Evolutionary conservation across 2,329 filamentous ascomycete genomes (phyloP).

Genomic region (Nemania diffusa): DNA sequence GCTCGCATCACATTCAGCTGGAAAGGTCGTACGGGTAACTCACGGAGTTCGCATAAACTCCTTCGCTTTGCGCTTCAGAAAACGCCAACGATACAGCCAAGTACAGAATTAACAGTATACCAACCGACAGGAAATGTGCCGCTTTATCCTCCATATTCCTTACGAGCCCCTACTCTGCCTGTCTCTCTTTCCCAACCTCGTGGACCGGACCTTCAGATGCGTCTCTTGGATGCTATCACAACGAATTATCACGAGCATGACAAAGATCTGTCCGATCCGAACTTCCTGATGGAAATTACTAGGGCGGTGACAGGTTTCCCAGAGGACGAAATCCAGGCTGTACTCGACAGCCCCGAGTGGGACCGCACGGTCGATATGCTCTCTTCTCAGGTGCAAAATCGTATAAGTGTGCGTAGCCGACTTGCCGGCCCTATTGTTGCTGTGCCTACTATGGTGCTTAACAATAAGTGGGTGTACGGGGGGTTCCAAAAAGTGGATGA

Average conservation of each 20-base stretch:
- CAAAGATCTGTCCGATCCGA: constrained; percentile 53
- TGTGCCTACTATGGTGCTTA: constrained; percentile 79
- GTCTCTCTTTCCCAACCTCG: constrained; percentile 33
- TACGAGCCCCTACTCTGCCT: constrained; percentile 30
- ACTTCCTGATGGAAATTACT: constrained; percentile 30
- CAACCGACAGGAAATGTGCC: constrained; percentile 13
- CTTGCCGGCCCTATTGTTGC: constrained; percentile 63
- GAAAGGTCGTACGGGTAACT: constrained; percentile 57
- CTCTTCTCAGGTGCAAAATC: constrained; percentile 40
- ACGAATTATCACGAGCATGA: constrained; percentile 55
- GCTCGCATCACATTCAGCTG: constrained; percentile 56
- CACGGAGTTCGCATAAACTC: constrained; percentile 60
- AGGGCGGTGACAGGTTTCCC: constrained; percentile 34
- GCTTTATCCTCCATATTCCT: constrained; percentile 28
- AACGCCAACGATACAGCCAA: constrained; percentile 41
- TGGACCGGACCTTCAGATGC: constrained; percentile 51
- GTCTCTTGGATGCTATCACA: constrained; percentile 56
- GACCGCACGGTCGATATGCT: constrained; percentile 46
- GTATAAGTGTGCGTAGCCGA: constrained; percentile 31
- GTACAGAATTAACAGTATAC: constrained; percentile 37
- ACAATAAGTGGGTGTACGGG: constrained; percentile 73
- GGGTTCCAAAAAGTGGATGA: constrained; percentile 75
- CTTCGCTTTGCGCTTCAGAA: constrained; percentile 54
- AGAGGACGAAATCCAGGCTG: constrained; percentile 27
- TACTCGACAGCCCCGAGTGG: constrained; percentile 49